phyloP scores from a whole-genome alignment of 768 basidiomycete species.

The Mycena haematopus region DNA sequence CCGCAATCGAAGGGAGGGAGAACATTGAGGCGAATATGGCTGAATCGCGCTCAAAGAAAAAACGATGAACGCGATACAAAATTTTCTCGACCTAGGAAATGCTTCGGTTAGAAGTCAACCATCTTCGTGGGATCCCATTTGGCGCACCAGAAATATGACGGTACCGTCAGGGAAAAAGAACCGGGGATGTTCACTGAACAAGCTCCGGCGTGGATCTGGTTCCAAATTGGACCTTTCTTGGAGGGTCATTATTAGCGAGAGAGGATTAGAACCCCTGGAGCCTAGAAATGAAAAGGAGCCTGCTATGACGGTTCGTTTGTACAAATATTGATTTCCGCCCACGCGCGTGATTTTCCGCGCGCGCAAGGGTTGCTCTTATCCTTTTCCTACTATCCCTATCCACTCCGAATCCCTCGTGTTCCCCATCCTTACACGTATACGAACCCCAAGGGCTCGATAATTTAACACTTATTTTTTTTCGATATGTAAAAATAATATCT shows the following conservation, averaged over 20 bases:
- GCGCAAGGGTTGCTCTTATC: too few relatives aligned
- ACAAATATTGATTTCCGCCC: too few relatives aligned
- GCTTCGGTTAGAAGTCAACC: not conserved
- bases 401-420: too few relatives aligned
- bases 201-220: conserved; percentile 1
- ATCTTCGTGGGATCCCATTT: not conserved
- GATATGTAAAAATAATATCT: too few relatives aligned
- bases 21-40: conserved; percentile 38
- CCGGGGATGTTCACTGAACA: conserved; percentile 28
- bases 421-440: too few relatives aligned
- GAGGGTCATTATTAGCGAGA: conserved; percentile 2
- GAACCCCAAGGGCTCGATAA: too few relatives aligned
- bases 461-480: too few relatives aligned
- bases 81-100: conserved; percentile 41
- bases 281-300: too few relatives aligned
- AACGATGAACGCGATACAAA: conserved; percentile 41
- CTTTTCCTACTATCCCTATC: too few relatives aligned
- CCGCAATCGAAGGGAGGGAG: conserved; percentile 24
- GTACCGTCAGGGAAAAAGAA: conserved; percentile 37
- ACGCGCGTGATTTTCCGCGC: too few relatives aligned
- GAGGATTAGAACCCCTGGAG: not conserved
- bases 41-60: conserved; percentile 47
- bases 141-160: conserved; percentile 33
- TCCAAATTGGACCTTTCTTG: conserved; percentile 2
- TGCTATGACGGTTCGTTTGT: too few relatives aligned